These are phyloP conservation scores for Brassica incana DNA, from an alignment of 345 rosid genomes.

Conservation along the genomic window DNA sequence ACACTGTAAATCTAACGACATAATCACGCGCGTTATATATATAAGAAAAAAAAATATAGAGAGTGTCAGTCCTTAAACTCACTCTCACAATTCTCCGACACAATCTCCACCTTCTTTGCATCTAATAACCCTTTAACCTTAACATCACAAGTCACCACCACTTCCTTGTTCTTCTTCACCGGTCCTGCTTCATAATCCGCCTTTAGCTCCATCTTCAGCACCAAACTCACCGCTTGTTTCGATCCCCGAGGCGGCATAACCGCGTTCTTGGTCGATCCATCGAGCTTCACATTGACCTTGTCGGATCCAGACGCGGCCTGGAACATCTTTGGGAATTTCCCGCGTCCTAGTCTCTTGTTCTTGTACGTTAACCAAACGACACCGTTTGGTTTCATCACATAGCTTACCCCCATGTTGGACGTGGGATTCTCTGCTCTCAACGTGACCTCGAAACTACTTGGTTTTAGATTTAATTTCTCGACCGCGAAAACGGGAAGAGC, in stretches of 20 bases:
- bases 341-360: constrained; percentile 44
- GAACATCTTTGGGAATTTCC: constrained; percentile 37
- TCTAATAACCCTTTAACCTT: constrained; percentile 45
- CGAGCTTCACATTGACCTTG: constrained; percentile 21
- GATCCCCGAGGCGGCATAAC: not conserved
- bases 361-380: constrained; percentile 39
- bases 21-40: constrained; percentile 18
- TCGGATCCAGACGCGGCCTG: constrained; percentile 31
- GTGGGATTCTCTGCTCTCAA: constrained; percentile 48
- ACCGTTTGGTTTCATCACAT: constrained; percentile 23
- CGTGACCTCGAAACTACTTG: constrained; percentile 19
- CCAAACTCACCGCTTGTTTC: constrained; percentile 19
- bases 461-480: constrained; percentile 8
- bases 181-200: constrained; percentile 20
- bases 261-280: not conserved
- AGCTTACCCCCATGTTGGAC: constrained; percentile 34
- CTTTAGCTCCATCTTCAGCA: constrained; percentile 30
- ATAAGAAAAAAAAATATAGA: not conserved
- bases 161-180: constrained; percentile 36
- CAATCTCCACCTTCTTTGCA: constrained; percentile 35
- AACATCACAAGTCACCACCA: constrained; percentile 49
- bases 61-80: constrained; percentile 37
- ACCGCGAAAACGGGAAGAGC: constrained; percentile 15
- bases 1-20: constrained; percentile 32
- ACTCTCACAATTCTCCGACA: constrained; percentile 49